Evolutionary conservation across 306 rosid species (phyloP), one percentile per base, ranked within the genome.

Genomic region (Leucaena leucocephala): DNA sequence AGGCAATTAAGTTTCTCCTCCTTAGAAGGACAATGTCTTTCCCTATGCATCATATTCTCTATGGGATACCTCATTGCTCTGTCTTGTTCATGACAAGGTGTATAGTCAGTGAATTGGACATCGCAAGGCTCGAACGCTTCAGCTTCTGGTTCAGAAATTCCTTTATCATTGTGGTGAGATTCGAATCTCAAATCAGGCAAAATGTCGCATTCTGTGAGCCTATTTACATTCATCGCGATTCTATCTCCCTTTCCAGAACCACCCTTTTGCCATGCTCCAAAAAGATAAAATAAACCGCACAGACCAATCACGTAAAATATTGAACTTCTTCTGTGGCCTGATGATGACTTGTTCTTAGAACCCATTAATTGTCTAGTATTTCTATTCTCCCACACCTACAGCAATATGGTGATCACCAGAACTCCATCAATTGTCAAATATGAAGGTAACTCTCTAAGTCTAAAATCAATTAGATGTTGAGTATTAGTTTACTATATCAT

Each of bases 71-170:
- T 82, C 99, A 95, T 95, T 49, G 98, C 98, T 65, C 92, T 88
- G 77, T 91, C 98, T 84, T 95, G 98, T 69, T 93, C 98, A 50
- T 95, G 96, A 86, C 99, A 95, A 72, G 99, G 99, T 13, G 98
- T 95, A 72, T 95, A 91, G 85, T 95, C 99, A n/a, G 76, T 80
- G 61, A 75, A 89, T 73, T 81, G 61, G 4, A 76, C 69, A 77
- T 90, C 96, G 63, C 99, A 95, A 10, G 97, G 85, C 86, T 93
- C 85, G 80, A 93, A 88, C 75, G 76, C 64, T 84, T 87, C 85
- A 64, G 83, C 76, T 82, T 91, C 91, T 8, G 91, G 89, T 76
- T 82, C 86, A 54, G 81, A 55, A 61, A 85, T 84, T 71, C 80
- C 91, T 11, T 84, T 77, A 2, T 63, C 77, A 14, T 87, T 92